phyloP scores from a whole-genome alignment of 805 yeast species.

The Wickerhamomyces silvicola region DNA sequence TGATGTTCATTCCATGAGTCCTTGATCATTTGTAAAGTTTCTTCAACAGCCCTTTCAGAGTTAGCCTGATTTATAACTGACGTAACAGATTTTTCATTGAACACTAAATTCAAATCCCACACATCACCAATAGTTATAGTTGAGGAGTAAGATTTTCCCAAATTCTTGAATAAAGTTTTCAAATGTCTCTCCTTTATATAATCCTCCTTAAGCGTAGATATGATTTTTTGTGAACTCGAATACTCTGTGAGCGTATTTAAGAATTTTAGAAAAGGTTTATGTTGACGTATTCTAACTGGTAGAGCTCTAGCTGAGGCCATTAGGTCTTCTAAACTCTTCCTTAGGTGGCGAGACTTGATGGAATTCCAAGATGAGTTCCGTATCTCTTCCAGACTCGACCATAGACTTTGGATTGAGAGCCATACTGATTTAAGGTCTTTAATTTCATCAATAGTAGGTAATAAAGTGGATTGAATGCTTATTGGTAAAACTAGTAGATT shows the following conservation, averaged over 20 bases:
- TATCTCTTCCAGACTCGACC: slow-evolving; percentile 39
- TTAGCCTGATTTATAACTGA: slow-evolving; percentile 55
- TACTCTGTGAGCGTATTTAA: slow-evolving; percentile 36
- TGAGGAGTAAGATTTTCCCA: slow-evolving; percentile 15
- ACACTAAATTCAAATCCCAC: slow-evolving; percentile 45
- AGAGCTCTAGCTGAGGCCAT: slow-evolving; percentile 38
- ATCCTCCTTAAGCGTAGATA: slow-evolving; percentile 44
- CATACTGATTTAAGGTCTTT: slow-evolving; percentile 55
- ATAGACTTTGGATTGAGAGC: slow-evolving; percentile 49
- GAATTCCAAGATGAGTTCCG: slow-evolving; percentile 42
- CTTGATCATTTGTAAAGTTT: slow-evolving; percentile 43
- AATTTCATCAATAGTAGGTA: slow-evolving; percentile 39
- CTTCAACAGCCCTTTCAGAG: slow-evolving; percentile 64
- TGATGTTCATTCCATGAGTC: slow-evolving; percentile 47
- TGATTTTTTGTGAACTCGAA: slow-evolving; percentile 20
- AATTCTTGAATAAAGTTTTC: slow-evolving; percentile 36
- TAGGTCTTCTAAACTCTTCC: slow-evolving; percentile 45
- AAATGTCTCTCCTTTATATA: slow-evolving; percentile 65
- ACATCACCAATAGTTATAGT: slow-evolving; percentile 35
- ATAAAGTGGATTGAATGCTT: slow-evolving; percentile 23
- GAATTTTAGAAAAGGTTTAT: slow-evolving; percentile 61
- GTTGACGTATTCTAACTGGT: slow-evolving; percentile 57
- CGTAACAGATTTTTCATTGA: slow-evolving; percentile 41
- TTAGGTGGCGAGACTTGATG: slow-evolving; percentile 37
- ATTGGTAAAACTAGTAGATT: slow-evolving; percentile 28